These are phyloP conservation scores for Penicillium griseofulvum DNA, from an alignment of 2,329 filamentous ascomycete genomes.

Conservation along the genomic window DNA sequence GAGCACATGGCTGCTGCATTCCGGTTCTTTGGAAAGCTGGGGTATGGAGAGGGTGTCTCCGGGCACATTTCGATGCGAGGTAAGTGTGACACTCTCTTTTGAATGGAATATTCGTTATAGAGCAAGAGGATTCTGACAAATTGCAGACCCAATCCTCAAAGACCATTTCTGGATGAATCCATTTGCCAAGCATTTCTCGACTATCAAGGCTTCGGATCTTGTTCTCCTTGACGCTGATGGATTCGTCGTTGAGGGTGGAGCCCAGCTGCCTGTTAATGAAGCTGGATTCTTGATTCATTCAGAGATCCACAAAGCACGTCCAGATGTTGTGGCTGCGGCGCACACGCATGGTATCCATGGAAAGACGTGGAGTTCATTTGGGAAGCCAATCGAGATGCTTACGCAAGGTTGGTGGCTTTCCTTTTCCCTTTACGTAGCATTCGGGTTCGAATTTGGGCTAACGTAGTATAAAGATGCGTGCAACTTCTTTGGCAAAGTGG, in stretches of 20 bases:
- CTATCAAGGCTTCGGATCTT: conserved; percentile 43
- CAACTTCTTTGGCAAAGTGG: conserved; percentile 39
- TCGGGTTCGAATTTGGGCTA: background rate
- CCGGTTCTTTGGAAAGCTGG: conserved; percentile 41
- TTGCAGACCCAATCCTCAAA: conserved; percentile 35
- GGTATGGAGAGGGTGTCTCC: conserved; percentile 43
- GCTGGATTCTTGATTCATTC: conserved; percentile 61
- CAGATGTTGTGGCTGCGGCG: conserved; percentile 58
- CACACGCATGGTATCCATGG: conserved; percentile 60
- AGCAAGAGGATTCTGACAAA: background rate
- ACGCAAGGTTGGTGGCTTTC: conserved; percentile 52
- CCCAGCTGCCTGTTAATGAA: conserved; percentile 40
- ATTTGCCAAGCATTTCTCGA: conserved; percentile 41
- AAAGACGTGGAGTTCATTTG: conserved; percentile 61
- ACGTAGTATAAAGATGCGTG: conserved; percentile 32
- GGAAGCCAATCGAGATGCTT: conserved; percentile 58
- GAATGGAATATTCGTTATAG: background rate
- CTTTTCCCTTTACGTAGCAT: background rate
- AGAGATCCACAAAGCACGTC: conserved; percentile 58
- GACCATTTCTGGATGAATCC: conserved; percentile 45
- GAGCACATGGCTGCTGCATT: conserved; percentile 47
- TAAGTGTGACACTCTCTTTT: conserved; percentile 4
- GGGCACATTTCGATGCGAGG: conserved; percentile 45
- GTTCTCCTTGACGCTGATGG: conserved; percentile 42
- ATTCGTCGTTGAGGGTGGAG: conserved; percentile 42